Percentiles rank a stretch among this genome's conserved stretches.
These are phyloP conservation scores for Hypoxylon fragiforme DNA, from an alignment of 495 filamentous ascomycete species.

Conservation along the genomic window DNA sequence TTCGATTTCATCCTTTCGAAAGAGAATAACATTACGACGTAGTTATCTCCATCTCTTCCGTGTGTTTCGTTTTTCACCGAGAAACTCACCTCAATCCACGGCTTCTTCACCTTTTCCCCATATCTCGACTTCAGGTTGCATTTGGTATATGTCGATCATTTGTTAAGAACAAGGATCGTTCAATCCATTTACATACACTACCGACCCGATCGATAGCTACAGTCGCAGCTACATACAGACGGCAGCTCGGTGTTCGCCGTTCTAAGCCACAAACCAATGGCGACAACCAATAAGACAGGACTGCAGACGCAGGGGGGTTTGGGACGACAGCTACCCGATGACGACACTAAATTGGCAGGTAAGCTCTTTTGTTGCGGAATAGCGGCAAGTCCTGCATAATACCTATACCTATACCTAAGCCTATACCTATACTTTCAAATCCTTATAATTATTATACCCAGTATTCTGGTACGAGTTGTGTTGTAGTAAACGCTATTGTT, in stretches of 20 bases:
- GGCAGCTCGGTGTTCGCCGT: conserved; percentile 13
- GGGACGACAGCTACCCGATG: conserved; percentile 29
- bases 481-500: too few relatives aligned
- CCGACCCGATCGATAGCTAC: background rate
- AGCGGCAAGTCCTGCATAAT: background rate
- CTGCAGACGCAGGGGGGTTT: conserved; percentile 12
- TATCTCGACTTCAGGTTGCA: conserved; percentile 17
- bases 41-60: conserved; percentile 2
- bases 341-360: conserved; percentile 30
- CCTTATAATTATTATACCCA: background rate
- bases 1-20: conserved; percentile 4
- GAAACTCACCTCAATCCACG: background rate
- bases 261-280: conserved; percentile 27
- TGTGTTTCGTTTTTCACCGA: background rate
- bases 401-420: background rate
- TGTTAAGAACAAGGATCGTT: conserved; percentile 6
- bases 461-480: too few relatives aligned
- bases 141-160: conserved; percentile 24
- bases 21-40: background rate
- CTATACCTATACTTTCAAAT: background rate
- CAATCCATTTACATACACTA: too few relatives aligned
- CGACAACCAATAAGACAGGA: conserved; percentile 26
- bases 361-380: conserved; percentile 18
- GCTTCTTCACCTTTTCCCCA: conserved; percentile 7
- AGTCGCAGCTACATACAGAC: conserved; percentile 5